Evolutionary conservation across 169 alveolate species (phyloP), one percentile per base, ranked within the genome.

Genomic region (Plasmodium blacklocki): DNA sequence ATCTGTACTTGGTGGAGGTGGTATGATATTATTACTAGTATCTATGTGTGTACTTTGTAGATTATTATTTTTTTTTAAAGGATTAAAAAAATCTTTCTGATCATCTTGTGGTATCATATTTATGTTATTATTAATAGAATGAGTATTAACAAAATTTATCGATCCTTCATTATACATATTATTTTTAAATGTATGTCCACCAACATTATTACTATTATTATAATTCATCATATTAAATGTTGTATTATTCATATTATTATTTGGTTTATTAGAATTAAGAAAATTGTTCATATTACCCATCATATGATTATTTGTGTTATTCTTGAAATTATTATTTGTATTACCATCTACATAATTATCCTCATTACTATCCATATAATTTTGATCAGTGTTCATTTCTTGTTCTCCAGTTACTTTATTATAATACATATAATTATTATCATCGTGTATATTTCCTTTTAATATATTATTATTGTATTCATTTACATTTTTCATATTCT

Each of bases 1-100:
- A 60, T 80, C 91, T 21, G 66, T n/a, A 12, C 14, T 56, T 21
- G 91, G 91, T 11, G 91, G 91, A 1, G 91, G 91, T 9, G 91
- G 91, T 15, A 62, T 72, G n/a, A 19, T 18, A 1, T 26, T 18
- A 45, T 19, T 70, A 15, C 18, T 56, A 7, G 83, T 11, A 29
- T 83, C 91, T 15, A 54, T 43, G 7, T 11, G 23, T 52, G 15
- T 45, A 56, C 50, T 21, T 23, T n/a, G 60, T 56, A 68, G 73
- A 11, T 47, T 8, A 23, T 32, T 62, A 54, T 83, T 66, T 14
- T 68, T 67, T 18, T 32, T 66, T 67, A 67, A 32, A 2, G 60
- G 11, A 19, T 83, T 56, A 54, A 83, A 60, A 66, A 67, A 23
- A 9, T 83, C 74, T 0, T 58, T 64, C 6, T 49, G 39, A 7